Base-by-base conservation (phyloP, 257 asterid genomes). In the Solanum chiquidenum region DNA sequence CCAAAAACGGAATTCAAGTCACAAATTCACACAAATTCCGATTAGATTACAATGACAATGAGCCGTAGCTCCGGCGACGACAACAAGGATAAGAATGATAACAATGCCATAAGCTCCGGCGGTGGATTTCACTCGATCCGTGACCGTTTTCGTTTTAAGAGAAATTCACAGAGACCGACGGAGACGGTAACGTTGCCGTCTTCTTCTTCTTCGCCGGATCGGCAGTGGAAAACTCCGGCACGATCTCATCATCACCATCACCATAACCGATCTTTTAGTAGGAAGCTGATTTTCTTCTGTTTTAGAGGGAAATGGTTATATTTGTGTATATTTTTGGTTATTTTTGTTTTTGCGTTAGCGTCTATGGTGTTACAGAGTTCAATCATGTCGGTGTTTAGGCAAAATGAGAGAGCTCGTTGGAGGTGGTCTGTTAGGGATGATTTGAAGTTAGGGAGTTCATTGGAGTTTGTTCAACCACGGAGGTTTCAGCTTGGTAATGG, bases 281-380 rank as follows among this genome's bases (percentile, higher is more conserved):
- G 97, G 88, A 94, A 84, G 90, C 87, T 93, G 35, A 82, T 90
- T 6, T 66, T 88, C 84, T 88, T 87, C 38, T 89, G 92, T 11
- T 89, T 93, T 13, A 90, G 84, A 84, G 95, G 95, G 86, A 93
- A 92, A 92, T 89, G 98, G 93, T 88, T 95, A 8, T 96, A 93
- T 87, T 83, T 95, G 60, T 94, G 95, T 58, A 87, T 93, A 58
- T 86, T 95, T 87, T 2, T 92, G 73, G 97, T 93, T 86, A 91
- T 97, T 73, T 93, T 94, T 88, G 73, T 90, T 83, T 95, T 97
- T 66, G 94, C 94, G 14, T 72, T 95, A 85, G 98, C 98, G 23
- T 94, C 99, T n/a, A 84, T 95, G 93, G 94, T 94, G 89, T 86
- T 97, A 88, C 99, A 97, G 95, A 97, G 95, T 93, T 93, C 98